Evolutionary conservation across 352 stramenopile genomes (phyloP).

Genomic region (Pythium dissimile): DNA sequence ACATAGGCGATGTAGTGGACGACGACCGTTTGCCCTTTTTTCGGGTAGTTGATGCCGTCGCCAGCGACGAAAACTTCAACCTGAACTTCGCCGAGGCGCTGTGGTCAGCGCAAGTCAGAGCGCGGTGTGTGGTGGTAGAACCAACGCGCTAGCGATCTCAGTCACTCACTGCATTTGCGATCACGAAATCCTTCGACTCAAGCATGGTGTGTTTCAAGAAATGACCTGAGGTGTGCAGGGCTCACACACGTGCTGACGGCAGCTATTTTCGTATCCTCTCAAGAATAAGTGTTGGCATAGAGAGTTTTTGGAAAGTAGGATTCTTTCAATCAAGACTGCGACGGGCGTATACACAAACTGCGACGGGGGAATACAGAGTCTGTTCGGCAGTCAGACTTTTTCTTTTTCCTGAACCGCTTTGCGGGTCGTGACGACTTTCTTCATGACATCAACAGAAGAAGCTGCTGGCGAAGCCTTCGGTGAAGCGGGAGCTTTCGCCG

Average conservation of each 20-base stretch:
- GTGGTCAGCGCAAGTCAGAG: too few species aligned
- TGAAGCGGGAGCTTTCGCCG: not conserved
- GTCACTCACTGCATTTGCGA: slow-evolving; percentile 40
- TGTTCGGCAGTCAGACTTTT: slow-evolving; percentile 10
- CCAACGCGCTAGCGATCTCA: not conserved
- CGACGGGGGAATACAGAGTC: too few species aligned
- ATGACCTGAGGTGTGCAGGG: not conserved
- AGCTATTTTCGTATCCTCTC: slow-evolving; percentile 3
- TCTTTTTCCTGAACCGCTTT: slow-evolving; percentile 28
- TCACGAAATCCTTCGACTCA: slow-evolving; percentile 58
- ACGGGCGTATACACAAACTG: too few species aligned
- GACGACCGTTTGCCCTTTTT: slow-evolving; percentile 81
- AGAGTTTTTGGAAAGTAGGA: too few species aligned
- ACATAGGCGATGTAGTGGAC: slow-evolving; percentile 89
- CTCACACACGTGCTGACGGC: not conserved
- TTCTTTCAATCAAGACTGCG: too few species aligned
- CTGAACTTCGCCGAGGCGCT: slow-evolving; percentile 72
- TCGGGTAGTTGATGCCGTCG: slow-evolving; percentile 90
- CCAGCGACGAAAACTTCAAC: slow-evolving; percentile 88
- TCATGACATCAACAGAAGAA: too few species aligned
- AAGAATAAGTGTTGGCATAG: too few species aligned
- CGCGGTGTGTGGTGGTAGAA: not conserved
- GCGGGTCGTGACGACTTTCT: slow-evolving; percentile 1
- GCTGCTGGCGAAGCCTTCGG: not conserved
- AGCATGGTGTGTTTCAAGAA: slow-evolving; percentile 22